phyloP scores from a whole-genome alignment of 2,329 filamentous ascomycete genomes.

The Aschersonia sp. region DNA sequence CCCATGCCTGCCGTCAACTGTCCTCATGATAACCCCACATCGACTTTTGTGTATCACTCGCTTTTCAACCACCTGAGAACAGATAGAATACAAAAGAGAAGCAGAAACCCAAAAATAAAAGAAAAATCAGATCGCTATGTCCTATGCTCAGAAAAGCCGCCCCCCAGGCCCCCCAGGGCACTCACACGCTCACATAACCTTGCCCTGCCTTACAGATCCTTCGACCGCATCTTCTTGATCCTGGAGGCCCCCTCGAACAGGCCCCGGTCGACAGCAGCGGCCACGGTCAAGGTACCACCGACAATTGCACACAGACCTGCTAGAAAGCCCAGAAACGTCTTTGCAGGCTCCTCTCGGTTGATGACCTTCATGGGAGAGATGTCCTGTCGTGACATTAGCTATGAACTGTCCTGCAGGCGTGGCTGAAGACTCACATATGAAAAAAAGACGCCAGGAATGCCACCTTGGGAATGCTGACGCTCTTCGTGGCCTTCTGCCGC shows the following conservation, averaged over 20 bases:
- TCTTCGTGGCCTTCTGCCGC: conserved; percentile 81
- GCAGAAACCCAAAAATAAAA: neutral
- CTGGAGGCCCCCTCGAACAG: conserved; percentile 77
- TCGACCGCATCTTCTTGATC: conserved; percentile 71
- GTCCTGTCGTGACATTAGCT: conserved; percentile 39
- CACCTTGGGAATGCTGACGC: conserved; percentile 74
- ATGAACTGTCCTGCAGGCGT: neutral
- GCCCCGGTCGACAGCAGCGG: conserved; percentile 80
- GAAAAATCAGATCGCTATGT: conserved; percentile 1
- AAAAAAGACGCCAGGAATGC: conserved; percentile 96
- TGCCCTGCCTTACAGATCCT: conserved; percentile 36
- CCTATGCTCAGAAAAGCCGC: neutral
- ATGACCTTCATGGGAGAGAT: conserved; percentile 99
- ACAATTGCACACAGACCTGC: conserved; percentile 90
- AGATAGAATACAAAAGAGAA: too few relatives aligned
- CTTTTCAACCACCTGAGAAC: too few relatives aligned
- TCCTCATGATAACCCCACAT: too few relatives aligned
- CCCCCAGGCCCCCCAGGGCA: neutral
- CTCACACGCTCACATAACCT: conserved; percentile 33
- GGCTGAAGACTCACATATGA: conserved; percentile 59
- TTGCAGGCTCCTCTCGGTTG: conserved; percentile 81
- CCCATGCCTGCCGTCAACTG: too few relatives aligned
- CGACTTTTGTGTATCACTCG: too few relatives aligned
- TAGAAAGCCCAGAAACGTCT: conserved; percentile 83
- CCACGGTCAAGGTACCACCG: conserved; percentile 88